phyloP scores from a whole-genome alignment of 1,139 yeast genomes.

The Candida sanyaensis region DNA sequence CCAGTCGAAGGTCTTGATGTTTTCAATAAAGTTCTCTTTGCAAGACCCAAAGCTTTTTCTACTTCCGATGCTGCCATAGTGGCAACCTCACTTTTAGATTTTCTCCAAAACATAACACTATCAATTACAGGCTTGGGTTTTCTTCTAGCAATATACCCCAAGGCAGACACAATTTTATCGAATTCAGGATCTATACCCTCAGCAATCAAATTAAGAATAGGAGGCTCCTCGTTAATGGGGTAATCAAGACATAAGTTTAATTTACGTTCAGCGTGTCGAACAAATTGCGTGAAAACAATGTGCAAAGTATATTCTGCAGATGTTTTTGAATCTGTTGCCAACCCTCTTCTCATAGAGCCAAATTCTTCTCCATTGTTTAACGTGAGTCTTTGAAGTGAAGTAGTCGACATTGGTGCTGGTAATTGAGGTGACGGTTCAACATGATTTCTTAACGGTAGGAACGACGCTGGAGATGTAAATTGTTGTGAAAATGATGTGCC shows the following conservation, averaged over 20 bases:
- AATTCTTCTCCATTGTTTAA: conserved; percentile 38
- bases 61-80: conserved; percentile 69
- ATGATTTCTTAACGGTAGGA: conserved; percentile 17
- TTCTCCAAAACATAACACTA: conserved; percentile 98
- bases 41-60: conserved; percentile 37
- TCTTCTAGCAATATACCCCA: conserved; percentile 87
- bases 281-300: conserved; percentile 92
- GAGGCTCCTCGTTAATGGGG: conserved; percentile 74
- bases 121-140: conserved; percentile 97
- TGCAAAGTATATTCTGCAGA: conserved; percentile 95
- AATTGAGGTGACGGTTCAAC: conserved; percentile 36
- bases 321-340: conserved; percentile 69
- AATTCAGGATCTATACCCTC: conserved; percentile 86
- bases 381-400: conserved; percentile 25
- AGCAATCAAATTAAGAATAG: conserved; percentile 76
- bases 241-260: conserved; percentile 71
- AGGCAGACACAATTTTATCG: conserved; percentile 79
- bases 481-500: conserved; percentile 13
- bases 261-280: conserved; percentile 88
- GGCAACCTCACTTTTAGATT: conserved; percentile 83
- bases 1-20: conserved; percentile 5
- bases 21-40: conserved; percentile 20
- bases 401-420: conserved; percentile 30
- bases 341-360: conserved; percentile 37
- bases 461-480: conserved; percentile 25